Evolutionary conservation across 305 asterid species (phyloP), one percentile per base, ranked within the genome.

Genomic region (Solanum chacoense): DNA sequence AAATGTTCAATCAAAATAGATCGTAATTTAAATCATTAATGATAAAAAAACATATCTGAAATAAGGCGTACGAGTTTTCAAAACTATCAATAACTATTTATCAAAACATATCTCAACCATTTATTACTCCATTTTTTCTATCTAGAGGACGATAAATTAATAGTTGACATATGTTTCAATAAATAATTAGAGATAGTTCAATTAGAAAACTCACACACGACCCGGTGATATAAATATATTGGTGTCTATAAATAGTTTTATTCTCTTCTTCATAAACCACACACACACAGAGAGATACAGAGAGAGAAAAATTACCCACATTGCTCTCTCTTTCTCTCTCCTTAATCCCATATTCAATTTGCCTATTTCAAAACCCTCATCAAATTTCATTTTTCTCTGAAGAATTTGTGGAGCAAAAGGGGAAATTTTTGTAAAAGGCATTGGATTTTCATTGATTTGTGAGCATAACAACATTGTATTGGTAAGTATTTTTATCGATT

Each of bases 271-370:
- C 84, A 26, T 73, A 42, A 87, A 31, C 84, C n/a, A 73, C 84
- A 72, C 38, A 87, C 72, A 73, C 7, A 73, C 7, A 72, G 35
- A 72, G 11, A 76, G 69, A 37, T 5, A 85, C 9, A 38, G 24
- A 71, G 38, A 20, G 42, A 35, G 50, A 76, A 35, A 69, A 72
- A 24, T 38, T 55, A 59, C 65, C 63, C 80, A 85, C 86, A 69
- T 65, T 35, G 88, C 36, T 40, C 73, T 87, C 84, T 86, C 28
- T 86, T 71, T 86, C 32, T 72, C 88, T 73, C 80, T 86, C 76
- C 71, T 11, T 16, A 40, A 28, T 85, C 67, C 45, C n/a, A 3
- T 34, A 74, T 35, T 5, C n/a, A 5, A 65, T 74, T 74, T 32
- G 4, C 28, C 81, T 74, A 34, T 74, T 74, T 34, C 14, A n/a